Conservation (phyloP, 169 alveolate genomes). For the Miamiensis avidus region DNA sequence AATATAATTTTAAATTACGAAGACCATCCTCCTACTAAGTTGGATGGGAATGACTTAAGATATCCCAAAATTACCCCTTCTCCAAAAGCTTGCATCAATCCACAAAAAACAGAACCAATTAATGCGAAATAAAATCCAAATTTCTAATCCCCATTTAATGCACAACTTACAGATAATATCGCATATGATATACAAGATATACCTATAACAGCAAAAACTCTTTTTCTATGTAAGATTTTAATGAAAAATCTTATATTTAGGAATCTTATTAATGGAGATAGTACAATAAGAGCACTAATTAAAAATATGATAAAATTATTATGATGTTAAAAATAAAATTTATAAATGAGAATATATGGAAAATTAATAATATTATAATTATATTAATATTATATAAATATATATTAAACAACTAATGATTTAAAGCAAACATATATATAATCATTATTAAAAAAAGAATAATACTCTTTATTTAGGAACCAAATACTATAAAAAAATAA, state of each 20-base stretch:
- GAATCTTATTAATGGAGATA: not conserved
- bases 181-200: slow-evolving; percentile 24
- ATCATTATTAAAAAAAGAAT: too few species aligned
- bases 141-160: slow-evolving; percentile 20
- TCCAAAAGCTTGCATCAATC: slow-evolving; percentile 73
- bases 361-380: too few species aligned
- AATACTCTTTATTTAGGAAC: too few species aligned
- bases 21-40: slow-evolving; percentile 68
- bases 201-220: slow-evolving; percentile 27
- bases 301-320: too few species aligned
- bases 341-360: too few species aligned
- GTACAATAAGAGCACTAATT: not conserved
- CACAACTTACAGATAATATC: slow-evolving; percentile 20
- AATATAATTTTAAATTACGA: not conserved
- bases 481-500: too few species aligned
- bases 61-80: slow-evolving; percentile 72
- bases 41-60: slow-evolving; percentile 64
- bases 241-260: slow-evolving; percentile 48
- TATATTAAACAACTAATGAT: too few species aligned
- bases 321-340: too few species aligned
- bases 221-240: slow-evolving; percentile 38
- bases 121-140: slow-evolving; percentile 53
- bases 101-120: slow-evolving; percentile 56
- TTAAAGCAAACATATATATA: too few species aligned
- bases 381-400: too few species aligned